These are phyloP conservation scores for Fusarium miscanthi DNA, from an alignment of 2,329 filamentous ascomycete genomes.

Conservation along the genomic window DNA sequence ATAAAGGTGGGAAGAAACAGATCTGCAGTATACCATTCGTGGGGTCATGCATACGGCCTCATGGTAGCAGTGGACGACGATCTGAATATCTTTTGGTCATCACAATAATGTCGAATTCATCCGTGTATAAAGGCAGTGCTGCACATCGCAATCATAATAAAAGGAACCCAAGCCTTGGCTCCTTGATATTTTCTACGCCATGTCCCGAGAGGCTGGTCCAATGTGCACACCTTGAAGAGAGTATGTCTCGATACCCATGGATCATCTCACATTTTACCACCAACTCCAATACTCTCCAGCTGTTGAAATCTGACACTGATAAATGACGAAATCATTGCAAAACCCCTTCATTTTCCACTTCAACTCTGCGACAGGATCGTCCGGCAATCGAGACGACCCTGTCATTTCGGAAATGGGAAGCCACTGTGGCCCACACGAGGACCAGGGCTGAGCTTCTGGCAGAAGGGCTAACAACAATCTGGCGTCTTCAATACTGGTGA, in stretches of 20 bases:
- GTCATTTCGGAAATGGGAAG: constrained; percentile 39
- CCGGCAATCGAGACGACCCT: constrained; percentile 41
- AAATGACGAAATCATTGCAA: constrained; percentile 22
- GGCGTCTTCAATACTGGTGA: constrained; percentile 3
- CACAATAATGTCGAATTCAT: not conserved
- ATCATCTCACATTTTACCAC: not conserved
- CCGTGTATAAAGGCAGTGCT: not conserved
- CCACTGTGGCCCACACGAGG: constrained; percentile 17
- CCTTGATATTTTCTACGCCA: not conserved
- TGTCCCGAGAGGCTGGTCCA: not conserved
- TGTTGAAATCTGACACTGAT: not conserved
- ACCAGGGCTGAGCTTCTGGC: constrained; percentile 13
- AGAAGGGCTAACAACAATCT: not conserved
- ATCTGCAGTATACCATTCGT: not conserved
- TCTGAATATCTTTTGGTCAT: constrained; percentile 12
- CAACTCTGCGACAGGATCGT: constrained; percentile 29
- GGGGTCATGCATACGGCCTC: not conserved
- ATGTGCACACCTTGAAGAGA: not conserved
- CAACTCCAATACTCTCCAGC: not conserved
- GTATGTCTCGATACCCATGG: not conserved
- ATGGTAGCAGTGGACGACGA: constrained; percentile 16
- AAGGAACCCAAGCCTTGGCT: constrained; percentile 14
- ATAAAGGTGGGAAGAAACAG: not conserved
- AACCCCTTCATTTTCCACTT: constrained; percentile 2
- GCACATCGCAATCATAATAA: constrained; percentile 30